Evolutionary conservation across 2,329 filamentous ascomycete genomes (phyloP).

Genomic region (Atkinsonella hypoxylon): DNA sequence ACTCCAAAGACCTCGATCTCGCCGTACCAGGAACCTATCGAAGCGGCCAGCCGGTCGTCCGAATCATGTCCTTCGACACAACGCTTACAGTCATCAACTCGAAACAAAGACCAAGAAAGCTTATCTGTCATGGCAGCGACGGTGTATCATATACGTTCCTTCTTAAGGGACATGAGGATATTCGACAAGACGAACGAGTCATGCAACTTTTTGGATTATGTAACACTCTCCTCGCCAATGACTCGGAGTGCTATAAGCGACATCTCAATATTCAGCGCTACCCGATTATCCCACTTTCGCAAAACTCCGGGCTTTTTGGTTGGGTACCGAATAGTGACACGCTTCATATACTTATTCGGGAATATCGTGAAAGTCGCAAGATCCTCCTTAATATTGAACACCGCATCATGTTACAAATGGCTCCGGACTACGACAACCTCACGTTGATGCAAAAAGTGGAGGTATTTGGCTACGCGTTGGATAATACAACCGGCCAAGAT

Average conservation of each 20-base stretch:
- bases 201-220: constrained; percentile 98
- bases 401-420: constrained; percentile 99
- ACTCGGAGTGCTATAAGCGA: constrained; percentile 92
- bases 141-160: constrained; percentile 78
- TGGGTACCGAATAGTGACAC: constrained; percentile 99
- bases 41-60: constrained; percentile 64
- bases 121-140: constrained; percentile 81
- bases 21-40: constrained; percentile 93
- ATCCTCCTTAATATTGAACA: constrained; percentile 99
- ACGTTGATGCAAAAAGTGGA: constrained; percentile 99
- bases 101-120: constrained; percentile 87
- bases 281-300: constrained; percentile 91
- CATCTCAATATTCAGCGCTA: constrained; percentile 95
- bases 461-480: constrained; percentile 96
- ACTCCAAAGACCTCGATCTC: constrained; percentile 74
- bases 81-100: constrained; percentile 89
- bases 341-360: constrained; percentile 87
- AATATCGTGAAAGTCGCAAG: constrained; percentile 93
- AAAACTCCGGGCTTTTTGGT: constrained; percentile 86
- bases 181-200: constrained; percentile 94
- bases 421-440: constrained; percentile 94
- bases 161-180: constrained; percentile 98
- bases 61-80: constrained; percentile 80
- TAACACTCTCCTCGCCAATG: constrained; percentile 87
- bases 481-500: constrained; percentile 98